phyloP scores from a whole-genome alignment of 495 filamentous ascomycete genomes.

The Aspergillus cristatus region DNA sequence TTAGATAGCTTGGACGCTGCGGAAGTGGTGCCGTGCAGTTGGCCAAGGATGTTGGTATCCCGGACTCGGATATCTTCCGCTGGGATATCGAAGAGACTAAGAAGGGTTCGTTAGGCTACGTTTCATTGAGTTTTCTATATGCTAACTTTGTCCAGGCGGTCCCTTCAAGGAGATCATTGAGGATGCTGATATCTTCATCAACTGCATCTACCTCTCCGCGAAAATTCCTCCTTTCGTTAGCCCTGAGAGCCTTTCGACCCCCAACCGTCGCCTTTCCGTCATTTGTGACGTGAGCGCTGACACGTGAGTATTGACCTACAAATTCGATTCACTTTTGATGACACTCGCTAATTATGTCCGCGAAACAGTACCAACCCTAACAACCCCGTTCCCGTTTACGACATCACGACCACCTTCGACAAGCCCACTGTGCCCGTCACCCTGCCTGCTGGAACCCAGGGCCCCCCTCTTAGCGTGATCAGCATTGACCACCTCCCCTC shows the following conservation, averaged over 20 bases:
- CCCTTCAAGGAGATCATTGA: constrained; percentile 85
- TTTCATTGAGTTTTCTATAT: background rate
- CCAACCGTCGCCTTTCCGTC: constrained; percentile 67
- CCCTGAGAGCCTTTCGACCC: constrained; percentile 52
- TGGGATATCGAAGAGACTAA: constrained; percentile 91
- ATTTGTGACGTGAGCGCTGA: constrained; percentile 83
- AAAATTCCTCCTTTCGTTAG: constrained; percentile 69
- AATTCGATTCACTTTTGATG: no score
- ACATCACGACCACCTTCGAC: constrained; percentile 69
- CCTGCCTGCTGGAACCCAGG: constrained; percentile 36
- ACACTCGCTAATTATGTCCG: no score
- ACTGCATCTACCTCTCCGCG: constrained; percentile 78
- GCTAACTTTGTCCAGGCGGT: constrained; percentile 37
- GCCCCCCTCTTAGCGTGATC: constrained; percentile 63
- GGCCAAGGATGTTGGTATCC: constrained; percentile 65
- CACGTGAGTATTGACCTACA: constrained; percentile 28
- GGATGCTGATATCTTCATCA: constrained; percentile 63
- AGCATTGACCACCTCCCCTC: constrained; percentile 88
- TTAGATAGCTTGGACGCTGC: constrained; percentile 61
- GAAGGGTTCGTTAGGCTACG: constrained; percentile 19
- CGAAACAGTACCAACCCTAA: constrained; percentile 60
- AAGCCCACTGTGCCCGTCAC: constrained; percentile 71
- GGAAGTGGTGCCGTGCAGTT: constrained; percentile 78
- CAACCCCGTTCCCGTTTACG: constrained; percentile 80
- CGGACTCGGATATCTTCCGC: constrained; percentile 64